phyloP scores from a whole-genome alignment of 768 basidiomycete species.

The Pleurotus giganteus region DNA sequence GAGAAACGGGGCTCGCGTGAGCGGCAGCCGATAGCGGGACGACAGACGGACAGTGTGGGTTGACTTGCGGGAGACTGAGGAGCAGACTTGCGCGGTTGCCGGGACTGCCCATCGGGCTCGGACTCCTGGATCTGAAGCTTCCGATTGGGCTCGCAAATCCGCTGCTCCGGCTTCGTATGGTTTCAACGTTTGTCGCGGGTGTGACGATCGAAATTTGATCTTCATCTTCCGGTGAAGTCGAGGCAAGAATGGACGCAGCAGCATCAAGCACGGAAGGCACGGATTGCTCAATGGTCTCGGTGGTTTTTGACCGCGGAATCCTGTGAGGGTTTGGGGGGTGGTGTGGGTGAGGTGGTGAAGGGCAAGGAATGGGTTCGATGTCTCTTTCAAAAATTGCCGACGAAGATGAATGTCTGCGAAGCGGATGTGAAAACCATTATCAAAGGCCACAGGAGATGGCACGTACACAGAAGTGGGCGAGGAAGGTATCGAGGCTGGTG shows the following conservation, averaged over 20 bases:
- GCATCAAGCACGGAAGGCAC: constrained; percentile 85
- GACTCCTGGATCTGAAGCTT: constrained; percentile 64
- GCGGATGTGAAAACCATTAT: constrained; percentile 1
- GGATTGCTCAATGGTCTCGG: constrained; percentile 73
- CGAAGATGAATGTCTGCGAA: constrained; percentile 63
- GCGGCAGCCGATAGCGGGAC: constrained; percentile 7
- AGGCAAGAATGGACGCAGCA: constrained; percentile 71
- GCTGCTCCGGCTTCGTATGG: constrained; percentile 31
- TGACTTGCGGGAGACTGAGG: constrained; percentile 44
- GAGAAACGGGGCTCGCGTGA: not conserved
- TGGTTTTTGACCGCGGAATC: constrained; percentile 67
- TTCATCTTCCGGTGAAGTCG: constrained; percentile 40
- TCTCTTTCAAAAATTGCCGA: constrained; percentile 93
- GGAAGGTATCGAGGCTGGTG: constrained; percentile 74
- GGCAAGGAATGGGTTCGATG: constrained; percentile 63
- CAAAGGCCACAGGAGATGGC: not conserved
- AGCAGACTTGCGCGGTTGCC: constrained; percentile 42
- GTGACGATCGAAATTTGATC: constrained; percentile 65
- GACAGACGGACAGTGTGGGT: constrained; percentile 14
- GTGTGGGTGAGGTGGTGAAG: constrained; percentile 29
- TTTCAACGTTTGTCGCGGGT: constrained; percentile 32
- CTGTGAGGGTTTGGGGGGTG: constrained; percentile 64
- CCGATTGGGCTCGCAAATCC: constrained; percentile 70
- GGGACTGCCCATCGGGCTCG: constrained; percentile 50
- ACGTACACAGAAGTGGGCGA: constrained; percentile 78